Conservation (phyloP, 495 filamentous ascomycete species). For the Symbiotaphrina buchneri region DNA sequence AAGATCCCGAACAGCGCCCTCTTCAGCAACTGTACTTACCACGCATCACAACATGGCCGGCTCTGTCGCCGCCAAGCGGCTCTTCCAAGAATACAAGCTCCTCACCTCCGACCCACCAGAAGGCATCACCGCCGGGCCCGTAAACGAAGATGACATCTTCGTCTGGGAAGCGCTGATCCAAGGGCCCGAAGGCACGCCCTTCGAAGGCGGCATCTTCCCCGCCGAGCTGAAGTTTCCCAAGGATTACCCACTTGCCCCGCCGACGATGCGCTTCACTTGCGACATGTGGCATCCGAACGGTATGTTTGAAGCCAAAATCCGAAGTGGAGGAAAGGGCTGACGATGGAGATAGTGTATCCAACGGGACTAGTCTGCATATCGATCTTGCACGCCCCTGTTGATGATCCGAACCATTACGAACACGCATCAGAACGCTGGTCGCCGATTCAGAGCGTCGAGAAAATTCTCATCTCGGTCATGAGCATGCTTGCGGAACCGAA, state of each 20-base stretch:
- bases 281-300: conserved; percentile 96
- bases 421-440: conserved; percentile 88
- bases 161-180: conserved; percentile 94
- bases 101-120: conserved; percentile 70
- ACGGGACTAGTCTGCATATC: conserved; percentile 89
- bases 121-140: conserved; percentile 85
- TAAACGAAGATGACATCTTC: conserved; percentile 88
- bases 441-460: conserved; percentile 92
- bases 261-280: conserved; percentile 80
- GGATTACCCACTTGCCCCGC: conserved; percentile 85
- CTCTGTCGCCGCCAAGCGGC: conserved; percentile 66
- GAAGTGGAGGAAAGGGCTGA: conserved; percentile 1
- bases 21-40: too few relatives aligned
- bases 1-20: too few relatives aligned
- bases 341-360: conserved; percentile 47
- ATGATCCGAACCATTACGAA: conserved; percentile 98
- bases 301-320: conserved; percentile 13
- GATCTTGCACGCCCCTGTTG: conserved; percentile 93
- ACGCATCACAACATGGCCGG: conserved; percentile 32
- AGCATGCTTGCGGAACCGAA: conserved; percentile 98
- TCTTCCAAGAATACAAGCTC: conserved; percentile 89
- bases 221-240: conserved; percentile 87
- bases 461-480: conserved; percentile 95
- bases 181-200: conserved; percentile 86
- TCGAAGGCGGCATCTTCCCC: conserved; percentile 85